Percentiles rank a stretch among this genome's conserved stretches.
Evolutionary conservation across 306 rosid genomes (phyloP).

Genomic region (Cucurbita moschata): DNA sequence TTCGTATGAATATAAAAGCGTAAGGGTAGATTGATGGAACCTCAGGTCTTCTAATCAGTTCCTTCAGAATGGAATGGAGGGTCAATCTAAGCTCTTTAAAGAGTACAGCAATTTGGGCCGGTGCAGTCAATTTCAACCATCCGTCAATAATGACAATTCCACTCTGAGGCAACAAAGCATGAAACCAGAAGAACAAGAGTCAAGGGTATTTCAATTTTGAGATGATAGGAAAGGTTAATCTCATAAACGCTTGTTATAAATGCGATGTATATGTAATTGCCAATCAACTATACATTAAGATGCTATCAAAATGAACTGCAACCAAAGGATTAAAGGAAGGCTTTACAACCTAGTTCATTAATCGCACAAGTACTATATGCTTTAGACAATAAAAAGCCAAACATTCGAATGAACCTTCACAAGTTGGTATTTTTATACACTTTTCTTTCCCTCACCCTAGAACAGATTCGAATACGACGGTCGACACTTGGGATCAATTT

Average conservation of each 20-base stretch:
- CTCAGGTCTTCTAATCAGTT: constrained; percentile 76
- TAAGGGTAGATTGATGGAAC: constrained; percentile 20
- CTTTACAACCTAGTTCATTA: not conserved
- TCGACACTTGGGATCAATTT: not conserved
- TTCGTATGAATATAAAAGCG: constrained; percentile 5
- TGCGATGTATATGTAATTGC: not conserved
- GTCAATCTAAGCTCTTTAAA: constrained; percentile 76
- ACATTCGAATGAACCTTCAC: not conserved
- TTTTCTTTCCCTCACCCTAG: not conserved
- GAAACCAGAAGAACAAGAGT: not conserved
- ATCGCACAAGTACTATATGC: not conserved
- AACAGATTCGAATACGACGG: not conserved
- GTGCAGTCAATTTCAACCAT: constrained; percentile 86
- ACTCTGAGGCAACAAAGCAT: constrained; percentile 27
- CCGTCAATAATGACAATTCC: constrained; percentile 74
- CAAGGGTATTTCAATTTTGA: not conserved
- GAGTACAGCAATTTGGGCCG: constrained; percentile 92
- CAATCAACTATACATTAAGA: not conserved
- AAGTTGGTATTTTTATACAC: not conserved
- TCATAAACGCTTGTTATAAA: not conserved
- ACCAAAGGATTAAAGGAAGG: not conserved
- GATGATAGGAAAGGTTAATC: not conserved
- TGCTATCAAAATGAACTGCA: not conserved
- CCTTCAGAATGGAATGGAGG: constrained; percentile 69
- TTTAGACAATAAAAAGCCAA: not conserved